A percentile compares a stretch with the other conserved stretches of the same genome.
Evolutionary conservation across 129 eudicot genomes (phyloP).

Genomic region (Lonicera japonica): DNA sequence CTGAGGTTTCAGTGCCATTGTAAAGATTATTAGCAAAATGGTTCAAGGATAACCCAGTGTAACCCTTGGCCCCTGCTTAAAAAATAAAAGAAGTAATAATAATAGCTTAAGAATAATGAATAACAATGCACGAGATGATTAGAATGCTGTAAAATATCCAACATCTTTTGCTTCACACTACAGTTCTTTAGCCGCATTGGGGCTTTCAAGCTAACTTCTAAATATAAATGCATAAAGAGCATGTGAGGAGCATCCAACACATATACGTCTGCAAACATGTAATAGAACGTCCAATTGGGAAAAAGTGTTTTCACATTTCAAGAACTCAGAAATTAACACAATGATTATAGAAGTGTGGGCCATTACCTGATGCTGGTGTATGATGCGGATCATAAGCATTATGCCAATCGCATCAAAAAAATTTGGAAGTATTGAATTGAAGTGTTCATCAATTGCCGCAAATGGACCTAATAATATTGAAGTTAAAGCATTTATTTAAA

Average conservation of each 20-base stretch:
- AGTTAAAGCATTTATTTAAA: neutral
- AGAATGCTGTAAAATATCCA: too few relatives aligned
- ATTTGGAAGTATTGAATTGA: conserved; percentile 72
- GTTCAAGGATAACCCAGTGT: too few relatives aligned
- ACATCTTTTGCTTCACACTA: too few relatives aligned
- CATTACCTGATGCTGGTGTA: conserved; percentile 93
- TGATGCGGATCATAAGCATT: conserved; percentile 97
- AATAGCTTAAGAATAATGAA: too few relatives aligned
- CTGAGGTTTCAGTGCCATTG: too few relatives aligned
- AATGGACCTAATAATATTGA: conserved; percentile 63
- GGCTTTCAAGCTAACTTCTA: too few relatives aligned
- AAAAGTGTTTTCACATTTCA: neutral
- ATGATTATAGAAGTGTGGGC: neutral
- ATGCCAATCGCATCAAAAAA: conserved; percentile 92
- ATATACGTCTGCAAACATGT: neutral
- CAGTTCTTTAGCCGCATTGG: too few relatives aligned
- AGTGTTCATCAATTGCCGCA: conserved; percentile 87
- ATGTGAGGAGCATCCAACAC: neutral
- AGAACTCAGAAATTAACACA: neutral
- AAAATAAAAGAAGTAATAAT: too few relatives aligned
- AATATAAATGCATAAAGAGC: too few relatives aligned
- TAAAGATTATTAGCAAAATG: too few relatives aligned
- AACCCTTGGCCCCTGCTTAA: too few relatives aligned
- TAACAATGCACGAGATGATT: too few relatives aligned
- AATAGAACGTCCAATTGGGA: neutral